phyloP scores from a whole-genome alignment of 2,329 filamentous ascomycete genomes.

The Pestalotiopsis sp. region DNA sequence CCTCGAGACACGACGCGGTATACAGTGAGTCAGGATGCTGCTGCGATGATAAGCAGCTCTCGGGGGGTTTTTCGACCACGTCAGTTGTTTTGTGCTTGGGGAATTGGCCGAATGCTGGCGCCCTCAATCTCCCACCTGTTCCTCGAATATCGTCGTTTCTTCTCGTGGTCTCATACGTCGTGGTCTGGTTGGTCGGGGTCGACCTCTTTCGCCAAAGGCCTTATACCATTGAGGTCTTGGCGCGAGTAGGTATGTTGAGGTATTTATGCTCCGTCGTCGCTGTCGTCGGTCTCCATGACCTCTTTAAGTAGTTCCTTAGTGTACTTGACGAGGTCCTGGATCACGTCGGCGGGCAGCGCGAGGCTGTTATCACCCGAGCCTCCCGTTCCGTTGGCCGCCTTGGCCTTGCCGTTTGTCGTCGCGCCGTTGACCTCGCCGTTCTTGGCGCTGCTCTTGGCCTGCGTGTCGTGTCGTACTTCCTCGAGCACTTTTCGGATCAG shows the following conservation, averaged over 20 bases:
- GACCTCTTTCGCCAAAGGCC: not conserved
- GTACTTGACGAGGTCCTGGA: slow-evolving; percentile 1
- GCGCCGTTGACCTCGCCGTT: slow-evolving; percentile 28
- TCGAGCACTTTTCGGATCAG: slow-evolving; percentile 62
- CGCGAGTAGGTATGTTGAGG: not conserved
- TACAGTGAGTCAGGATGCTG: not conserved
- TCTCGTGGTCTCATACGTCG: not conserved
- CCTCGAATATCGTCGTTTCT: not conserved
- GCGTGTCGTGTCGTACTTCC: slow-evolving; percentile 56
- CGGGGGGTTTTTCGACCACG: not conserved
- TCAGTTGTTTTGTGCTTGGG: not conserved
- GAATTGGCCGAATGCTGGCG: not conserved
- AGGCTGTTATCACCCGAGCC: slow-evolving; percentile 37
- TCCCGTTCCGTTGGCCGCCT: slow-evolving; percentile 14
- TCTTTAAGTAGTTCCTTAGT: not conserved
- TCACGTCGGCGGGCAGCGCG: slow-evolving; percentile 23
- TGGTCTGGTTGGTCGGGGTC: not conserved
- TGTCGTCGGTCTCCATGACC: slow-evolving; percentile 4
- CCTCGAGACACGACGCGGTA: no score
- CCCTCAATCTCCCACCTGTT: not conserved
- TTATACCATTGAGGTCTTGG: not conserved
- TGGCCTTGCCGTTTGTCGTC: slow-evolving; percentile 19
- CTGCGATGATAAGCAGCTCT: not conserved
- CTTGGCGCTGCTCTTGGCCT: slow-evolving; percentile 27
- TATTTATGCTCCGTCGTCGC: slow-evolving; percentile 1